These are phyloP conservation scores for Taiwanofungus camphoratus DNA, from an alignment of 1,284 basidiomycete genomes.

Conservation along the genomic window DNA sequence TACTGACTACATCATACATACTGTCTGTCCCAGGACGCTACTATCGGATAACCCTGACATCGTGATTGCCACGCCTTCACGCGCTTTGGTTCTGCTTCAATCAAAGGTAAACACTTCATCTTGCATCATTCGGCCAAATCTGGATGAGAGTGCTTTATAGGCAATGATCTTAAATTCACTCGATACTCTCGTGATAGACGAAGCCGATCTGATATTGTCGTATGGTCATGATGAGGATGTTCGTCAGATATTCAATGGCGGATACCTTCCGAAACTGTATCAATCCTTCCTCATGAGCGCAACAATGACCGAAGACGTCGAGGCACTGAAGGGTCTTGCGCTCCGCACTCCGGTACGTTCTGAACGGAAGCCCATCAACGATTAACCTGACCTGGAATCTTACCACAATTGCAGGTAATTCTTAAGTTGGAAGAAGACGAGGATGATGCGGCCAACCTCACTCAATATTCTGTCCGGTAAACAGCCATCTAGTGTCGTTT, in stretches of 20 bases:
- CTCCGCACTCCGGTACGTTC: conserved; percentile 79
- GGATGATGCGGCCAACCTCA: conserved; percentile 76
- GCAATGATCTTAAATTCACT: conserved; percentile 56
- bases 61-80: conserved; percentile 87
- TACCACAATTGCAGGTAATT: conserved; percentile 63
- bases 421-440: conserved; percentile 82
- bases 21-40: conserved; percentile 45
- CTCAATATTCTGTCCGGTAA: conserved; percentile 80
- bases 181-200: conserved; percentile 92
- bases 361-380: not conserved
- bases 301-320: conserved; percentile 95
- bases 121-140: conserved; percentile 2
- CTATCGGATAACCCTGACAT: conserved; percentile 92
- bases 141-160: too few relatives aligned
- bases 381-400: conserved; percentile 22
- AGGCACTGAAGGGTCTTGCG: conserved; percentile 83
- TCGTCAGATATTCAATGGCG: conserved; percentile 74
- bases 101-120: conserved; percentile 53
- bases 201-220: conserved; percentile 95
- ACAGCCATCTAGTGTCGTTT: conserved; percentile 10
- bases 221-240: conserved; percentile 96
- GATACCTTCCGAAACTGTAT: conserved; percentile 80
- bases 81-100: conserved; percentile 75
- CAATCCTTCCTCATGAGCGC: conserved; percentile 98
- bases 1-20: not conserved